Evolutionary conservation across 148 eudicot species (phyloP), one percentile per base, ranked within the genome.

Genomic region (Arctostaphylos glauca): DNA sequence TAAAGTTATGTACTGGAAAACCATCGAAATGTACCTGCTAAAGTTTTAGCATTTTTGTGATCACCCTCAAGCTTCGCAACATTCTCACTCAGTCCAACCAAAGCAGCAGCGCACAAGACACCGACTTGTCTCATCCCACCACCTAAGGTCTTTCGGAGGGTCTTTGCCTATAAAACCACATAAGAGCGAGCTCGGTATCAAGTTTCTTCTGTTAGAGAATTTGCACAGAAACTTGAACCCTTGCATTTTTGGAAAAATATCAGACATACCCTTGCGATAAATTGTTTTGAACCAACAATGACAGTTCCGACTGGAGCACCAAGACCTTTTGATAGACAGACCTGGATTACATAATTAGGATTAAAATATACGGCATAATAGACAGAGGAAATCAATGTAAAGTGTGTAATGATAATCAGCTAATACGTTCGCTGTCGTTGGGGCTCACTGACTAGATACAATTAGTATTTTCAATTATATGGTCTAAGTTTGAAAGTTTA

Each of bases 71-170:
- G 95, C 85, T 94, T 94, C 79, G 3, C 55, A 14, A 91, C 93
- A 84, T 93, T 97, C 79, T 96, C 98, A 84, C 90, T 89, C 84
- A 97, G 53, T 21, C 97, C 99, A 80, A 94, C 94, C n/a, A 93
- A 82, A 47, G 94, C 99, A 82, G 99, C 97, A 81, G 99, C 99
- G 53, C 98, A 97, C 53, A 97, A 78, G 74, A 93, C 83, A 64
- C 99, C 98, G 52, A 93, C 84, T 86, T 97, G 98, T 88, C 99
- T 94, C 99, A 97, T 97, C 62, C 94, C 99, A 82, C 99, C 99
- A 55, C 99, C 99, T 77, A 97, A 90, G 19, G 96, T 89, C 86
- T 94, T 94, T 93, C 99, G 85, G 62, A 97, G 84, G 75, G 55
- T 89, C 86, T 82, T 91, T 14, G 98, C 99, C 99, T 96, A 54